A percentile compares a stretch with the other conserved stretches of the same genome.
These are phyloP conservation scores for Pholiota microspora DNA, from an alignment of 768 basidiomycete species.

Conservation along the genomic window DNA sequence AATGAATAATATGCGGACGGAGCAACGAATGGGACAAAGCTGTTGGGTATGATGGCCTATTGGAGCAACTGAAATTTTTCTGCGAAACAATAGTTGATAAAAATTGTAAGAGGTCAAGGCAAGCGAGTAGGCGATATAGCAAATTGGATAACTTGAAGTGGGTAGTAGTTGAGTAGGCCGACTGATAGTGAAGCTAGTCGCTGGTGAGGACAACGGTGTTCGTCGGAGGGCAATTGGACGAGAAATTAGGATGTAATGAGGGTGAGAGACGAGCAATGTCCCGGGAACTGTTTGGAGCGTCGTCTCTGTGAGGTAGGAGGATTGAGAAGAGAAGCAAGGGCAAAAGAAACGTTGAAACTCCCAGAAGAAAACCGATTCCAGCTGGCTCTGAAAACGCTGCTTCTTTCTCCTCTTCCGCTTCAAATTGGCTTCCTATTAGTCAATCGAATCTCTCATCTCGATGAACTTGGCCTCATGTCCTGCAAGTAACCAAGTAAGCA, in stretches of 20 bases:
- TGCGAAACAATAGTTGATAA: neutral
- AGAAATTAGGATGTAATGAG: neutral
- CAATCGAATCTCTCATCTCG: constrained; percentile 6
- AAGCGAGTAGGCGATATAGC: constrained; percentile 10
- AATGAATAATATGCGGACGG: constrained; percentile 1
- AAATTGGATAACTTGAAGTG: constrained; percentile 4
- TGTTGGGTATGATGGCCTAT: neutral
- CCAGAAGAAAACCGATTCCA: constrained; percentile 8
- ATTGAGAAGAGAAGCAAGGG: constrained; percentile 2
- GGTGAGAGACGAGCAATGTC: neutral
- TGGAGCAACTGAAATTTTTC: neutral
- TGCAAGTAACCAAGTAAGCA: constrained; percentile 1
- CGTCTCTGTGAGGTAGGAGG: constrained; percentile 3
- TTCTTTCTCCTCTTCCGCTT: constrained; percentile 15
- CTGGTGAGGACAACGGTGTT: neutral
- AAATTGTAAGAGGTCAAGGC: constrained; percentile 1
- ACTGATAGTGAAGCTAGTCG: neutral
- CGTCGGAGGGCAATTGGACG: neutral
- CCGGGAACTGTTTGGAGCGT: neutral
- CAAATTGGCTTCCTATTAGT: constrained; percentile 15
- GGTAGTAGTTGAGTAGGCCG: constrained; percentile 4
- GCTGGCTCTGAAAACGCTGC: constrained; percentile 2
- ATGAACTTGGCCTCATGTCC: constrained; percentile 7
- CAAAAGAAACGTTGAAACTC: neutral
- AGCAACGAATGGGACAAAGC: neutral